Conservation (phyloP, 2,329 filamentous ascomycete species). For the Fusarium tjaetaba region DNA sequence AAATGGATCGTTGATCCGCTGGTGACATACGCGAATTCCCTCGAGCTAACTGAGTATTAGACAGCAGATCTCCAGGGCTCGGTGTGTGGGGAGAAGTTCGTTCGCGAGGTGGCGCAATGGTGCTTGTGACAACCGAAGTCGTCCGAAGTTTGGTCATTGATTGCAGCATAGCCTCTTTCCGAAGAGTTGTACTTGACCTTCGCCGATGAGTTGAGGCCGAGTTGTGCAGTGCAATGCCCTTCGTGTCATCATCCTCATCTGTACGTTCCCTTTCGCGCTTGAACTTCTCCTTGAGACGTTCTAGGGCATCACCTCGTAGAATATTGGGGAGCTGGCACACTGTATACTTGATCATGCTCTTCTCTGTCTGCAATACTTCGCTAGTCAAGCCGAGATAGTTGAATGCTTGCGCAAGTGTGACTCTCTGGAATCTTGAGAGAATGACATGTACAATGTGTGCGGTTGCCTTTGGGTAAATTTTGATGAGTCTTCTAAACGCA, state of each 20-base stretch:
- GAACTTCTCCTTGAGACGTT: conserved; percentile 93
- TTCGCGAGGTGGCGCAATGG: conserved; percentile 54
- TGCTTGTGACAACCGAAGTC: conserved; percentile 55
- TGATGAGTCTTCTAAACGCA: conserved; percentile 90
- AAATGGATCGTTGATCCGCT: conserved; percentile 26
- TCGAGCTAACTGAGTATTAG: conserved; percentile 78
- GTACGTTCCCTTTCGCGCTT: conserved; percentile 83
- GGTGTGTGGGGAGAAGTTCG: conserved; percentile 59
- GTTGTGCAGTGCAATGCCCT: conserved; percentile 96
- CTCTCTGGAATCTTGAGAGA: conserved; percentile 89
- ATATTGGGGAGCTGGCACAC: conserved; percentile 92
- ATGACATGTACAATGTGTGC: conserved; percentile 99
- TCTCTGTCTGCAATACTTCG: conserved; percentile 92
- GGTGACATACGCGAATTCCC: conserved; percentile 59
- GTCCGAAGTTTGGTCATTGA: conserved; percentile 64
- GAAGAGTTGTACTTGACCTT: conserved; percentile 76
- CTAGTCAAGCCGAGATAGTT: conserved; percentile 91
- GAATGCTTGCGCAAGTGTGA: conserved; percentile 94
- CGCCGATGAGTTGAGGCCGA: conserved; percentile 71
- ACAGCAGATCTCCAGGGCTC: conserved; percentile 81
- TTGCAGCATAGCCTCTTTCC: conserved; percentile 82
- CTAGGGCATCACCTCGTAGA: conserved; percentile 82
- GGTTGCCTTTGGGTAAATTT: conserved; percentile 94
- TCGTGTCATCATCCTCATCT: conserved; percentile 78
- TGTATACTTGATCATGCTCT: conserved; percentile 92